Conservation (phyloP, 2,329 filamentous ascomycete species). For the Cryphonectria japonica region DNA sequence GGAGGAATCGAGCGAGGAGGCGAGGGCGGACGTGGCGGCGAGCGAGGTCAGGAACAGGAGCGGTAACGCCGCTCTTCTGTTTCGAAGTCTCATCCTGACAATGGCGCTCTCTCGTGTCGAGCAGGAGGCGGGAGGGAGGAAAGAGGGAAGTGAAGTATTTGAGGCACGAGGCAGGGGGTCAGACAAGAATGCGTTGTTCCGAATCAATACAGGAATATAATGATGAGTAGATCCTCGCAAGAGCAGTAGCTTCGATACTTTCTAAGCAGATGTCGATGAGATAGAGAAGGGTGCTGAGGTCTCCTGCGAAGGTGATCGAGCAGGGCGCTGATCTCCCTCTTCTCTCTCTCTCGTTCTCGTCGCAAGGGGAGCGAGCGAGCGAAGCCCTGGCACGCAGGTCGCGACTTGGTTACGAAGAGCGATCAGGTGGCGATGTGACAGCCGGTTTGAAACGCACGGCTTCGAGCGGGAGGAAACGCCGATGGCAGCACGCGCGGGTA, state of each 20-base stretch:
- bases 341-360: not conserved
- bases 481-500: not conserved
- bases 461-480: not conserved
- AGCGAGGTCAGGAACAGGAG: conserved; percentile 64
- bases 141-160: too few relatives aligned
- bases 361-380: not conserved
- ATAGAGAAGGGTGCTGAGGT: too few relatives aligned
- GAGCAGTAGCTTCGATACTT: not conserved
- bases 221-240: not conserved
- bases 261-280: not conserved
- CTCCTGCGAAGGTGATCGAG: not conserved
- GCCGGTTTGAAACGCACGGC: not conserved
- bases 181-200: not conserved
- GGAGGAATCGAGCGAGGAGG: conserved; percentile 32
- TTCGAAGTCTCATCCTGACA: conserved; percentile 62
- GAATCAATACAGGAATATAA: too few relatives aligned
- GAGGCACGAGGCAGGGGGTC: not conserved
- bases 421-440: not conserved
- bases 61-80: conserved; percentile 57
- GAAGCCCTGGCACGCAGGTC: not conserved
- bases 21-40: conserved; percentile 48
- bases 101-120: not conserved
- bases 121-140: not conserved
- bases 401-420: not conserved
- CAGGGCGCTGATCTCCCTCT: not conserved